Evolutionary conservation across 169 alveolate genomes (phyloP).

Genomic region (Eimeria acervulina): DNA sequence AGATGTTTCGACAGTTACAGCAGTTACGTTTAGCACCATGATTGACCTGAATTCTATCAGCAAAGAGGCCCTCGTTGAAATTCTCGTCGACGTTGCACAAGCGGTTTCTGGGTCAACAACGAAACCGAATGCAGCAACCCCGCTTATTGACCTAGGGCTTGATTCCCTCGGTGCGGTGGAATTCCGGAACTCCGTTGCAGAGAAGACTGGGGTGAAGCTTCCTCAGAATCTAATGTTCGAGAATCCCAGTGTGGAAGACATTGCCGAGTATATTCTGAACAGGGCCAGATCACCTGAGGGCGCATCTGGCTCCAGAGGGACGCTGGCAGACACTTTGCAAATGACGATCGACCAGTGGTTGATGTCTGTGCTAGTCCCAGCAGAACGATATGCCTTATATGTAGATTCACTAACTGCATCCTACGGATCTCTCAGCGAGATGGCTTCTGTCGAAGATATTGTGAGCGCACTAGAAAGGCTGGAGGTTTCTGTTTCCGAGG

Average conservation of each 20-base stretch:
- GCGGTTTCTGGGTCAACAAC: slow-evolving; percentile 82
- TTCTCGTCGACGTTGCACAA: slow-evolving; percentile 78
- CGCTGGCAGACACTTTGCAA: slow-evolving; percentile 58
- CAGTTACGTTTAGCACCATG: slow-evolving; percentile 21
- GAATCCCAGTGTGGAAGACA: slow-evolving; percentile 87
- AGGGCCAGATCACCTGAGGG: slow-evolving; percentile 54
- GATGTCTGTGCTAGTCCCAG: slow-evolving; percentile 84
- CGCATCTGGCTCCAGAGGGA: slow-evolving; percentile 41
- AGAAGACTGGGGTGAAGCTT: slow-evolving; percentile 86
- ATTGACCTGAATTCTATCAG: slow-evolving; percentile 71
- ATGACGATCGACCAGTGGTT: slow-evolving; percentile 87
- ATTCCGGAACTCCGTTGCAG: slow-evolving; percentile 89
- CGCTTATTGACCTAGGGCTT: slow-evolving; percentile 90
- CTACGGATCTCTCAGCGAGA: slow-evolving; percentile 80
- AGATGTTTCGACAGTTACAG: slow-evolving; percentile 59
- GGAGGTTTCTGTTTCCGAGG: slow-evolving; percentile 85
- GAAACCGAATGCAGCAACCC: slow-evolving; percentile 79
- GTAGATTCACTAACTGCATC: slow-evolving; percentile 84
- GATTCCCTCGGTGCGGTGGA: slow-evolving; percentile 92
- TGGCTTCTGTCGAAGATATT: slow-evolving; percentile 86
- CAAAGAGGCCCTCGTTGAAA: slow-evolving; percentile 65
- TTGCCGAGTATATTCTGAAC: slow-evolving; percentile 83
- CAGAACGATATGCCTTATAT: slow-evolving; percentile 86
- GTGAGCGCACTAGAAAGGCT: slow-evolving; percentile 84
- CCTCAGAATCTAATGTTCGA: slow-evolving; percentile 89